Evolutionary conservation across 306 rosid genomes (phyloP), one percentile per base, ranked within the genome.

Genomic region (Cicer yamashitae): DNA sequence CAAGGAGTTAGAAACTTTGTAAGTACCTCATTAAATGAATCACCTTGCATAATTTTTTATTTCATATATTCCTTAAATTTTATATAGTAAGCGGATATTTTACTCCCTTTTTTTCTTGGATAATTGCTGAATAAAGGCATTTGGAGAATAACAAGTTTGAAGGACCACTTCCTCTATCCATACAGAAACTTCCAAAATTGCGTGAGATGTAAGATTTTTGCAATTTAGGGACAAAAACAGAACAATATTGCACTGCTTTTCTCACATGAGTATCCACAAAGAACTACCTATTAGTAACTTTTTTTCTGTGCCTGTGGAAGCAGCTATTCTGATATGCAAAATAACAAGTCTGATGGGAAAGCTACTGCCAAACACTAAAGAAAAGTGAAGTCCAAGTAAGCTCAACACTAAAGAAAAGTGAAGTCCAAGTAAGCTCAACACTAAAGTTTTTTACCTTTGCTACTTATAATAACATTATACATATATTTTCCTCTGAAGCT

Each of bases 131-230:
- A 66, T 82, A 0, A 80, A 94, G 98, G 87, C 93, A 90, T 88
- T 88, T 94, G 89, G 94, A 94, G 79, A 77, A 81, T 34, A 94
- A 94, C 84, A 84, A 86, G 57, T 78, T 94, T 45, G 88, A 87
- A 79, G 98, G 97, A 62, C 1, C 82, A 71, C 61, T 90, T 81
- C 93, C 94, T 70, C 44, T 78, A 37, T 87, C 97, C 25, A 64
- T 77, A 50, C 46, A 74, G 51, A 34, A 65, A 70, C 94, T 91
- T 59, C 85, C 89, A 6, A 83, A 78, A 44, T 85, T 91, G 6
- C 81, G 45, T 13, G 94, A 91, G 69, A 38, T 90, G 98, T 94
- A 77, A 91, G 98, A 68, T 79, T 76, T 52, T 52, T 40, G 10
- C 43, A 34, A 46, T 77, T 59, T 39, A 48, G 11, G 9, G 17